A percentile compares a stretch with the other conserved stretches of the same genome.
These are phyloP conservation scores for Volvariella surrecta DNA, from an alignment of 1,284 basidiomycete genomes.

Conservation along the genomic window DNA sequence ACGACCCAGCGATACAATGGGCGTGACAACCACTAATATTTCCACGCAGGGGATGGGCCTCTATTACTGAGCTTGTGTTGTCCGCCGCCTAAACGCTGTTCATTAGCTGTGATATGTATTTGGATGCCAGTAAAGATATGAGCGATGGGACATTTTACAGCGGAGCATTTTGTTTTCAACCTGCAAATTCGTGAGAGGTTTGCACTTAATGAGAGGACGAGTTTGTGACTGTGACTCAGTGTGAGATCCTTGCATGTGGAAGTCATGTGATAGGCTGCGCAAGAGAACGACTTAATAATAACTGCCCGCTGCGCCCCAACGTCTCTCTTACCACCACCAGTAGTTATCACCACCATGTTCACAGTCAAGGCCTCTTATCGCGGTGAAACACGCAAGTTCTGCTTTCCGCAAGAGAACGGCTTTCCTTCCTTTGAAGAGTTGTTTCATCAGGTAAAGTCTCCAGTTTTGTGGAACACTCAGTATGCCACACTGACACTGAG, in stretches of 20 bases:
- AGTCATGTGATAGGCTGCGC: no score
- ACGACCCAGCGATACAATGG: constrained; percentile 4
- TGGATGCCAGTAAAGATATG: no score
- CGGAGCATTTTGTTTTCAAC: no score
- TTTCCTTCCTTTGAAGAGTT: constrained; percentile 40
- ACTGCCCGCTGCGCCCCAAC: no score
- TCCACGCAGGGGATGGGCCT: constrained; percentile 23
- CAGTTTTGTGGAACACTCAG: constrained; percentile 12
- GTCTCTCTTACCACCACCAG: no score
- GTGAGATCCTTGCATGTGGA: no score
- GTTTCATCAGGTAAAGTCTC: constrained; percentile 30
- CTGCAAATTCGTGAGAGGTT: no score
- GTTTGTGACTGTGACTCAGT: no score
- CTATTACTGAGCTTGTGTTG: constrained; percentile 26
- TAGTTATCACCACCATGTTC: constrained; percentile 26
- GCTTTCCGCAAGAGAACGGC: constrained; percentile 24
- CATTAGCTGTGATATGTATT: neutral
- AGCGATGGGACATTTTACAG: no score
- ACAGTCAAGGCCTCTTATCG: constrained; percentile 41
- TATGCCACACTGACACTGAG: constrained; percentile 12
- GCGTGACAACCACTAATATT: neutral
- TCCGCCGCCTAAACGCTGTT: constrained; percentile 8
- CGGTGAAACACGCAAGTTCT: constrained; percentile 37
- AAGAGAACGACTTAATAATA: no score
- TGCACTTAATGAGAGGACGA: no score